Evolutionary conservation across 2,329 filamentous ascomycete genomes (phyloP), one percentile per base, ranked within the genome.

Genomic region (Xylariaceae sp.): DNA sequence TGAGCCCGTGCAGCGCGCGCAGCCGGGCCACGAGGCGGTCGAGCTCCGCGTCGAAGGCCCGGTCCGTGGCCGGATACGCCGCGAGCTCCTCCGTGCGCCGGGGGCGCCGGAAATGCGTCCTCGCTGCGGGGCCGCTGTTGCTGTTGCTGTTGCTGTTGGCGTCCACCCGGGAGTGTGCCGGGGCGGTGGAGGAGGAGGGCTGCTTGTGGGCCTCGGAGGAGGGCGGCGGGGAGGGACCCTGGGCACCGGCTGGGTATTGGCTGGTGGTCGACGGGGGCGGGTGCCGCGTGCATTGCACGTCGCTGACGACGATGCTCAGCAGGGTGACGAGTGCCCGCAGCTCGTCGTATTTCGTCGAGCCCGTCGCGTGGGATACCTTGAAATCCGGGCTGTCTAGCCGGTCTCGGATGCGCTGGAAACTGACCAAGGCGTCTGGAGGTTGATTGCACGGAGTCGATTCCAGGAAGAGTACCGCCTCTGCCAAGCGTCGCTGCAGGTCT

Each of bases 251-350:
- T n/a, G n/a, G n/a, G n/a, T n/a, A n/a, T n/a, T n/a, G n/a, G n/a
- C n/a, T n/a, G 18, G 13, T n/a, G 26, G 25, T 15, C 22, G 31
- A 16, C 11, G 26, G 12, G n/a, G 18, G n/a, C n/a, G 15, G 24
- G 9, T 27, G 33, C n/a, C 35, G 40, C 32, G 50, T 42, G 36
- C 49, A 55, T 45, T 58, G 57, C 2, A 73, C 84, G 37, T 80
- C 75, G 39, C 86, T 84, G 32, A 95, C 67, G 12, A 77, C 80
- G 24, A 86, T 72, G 50, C 92, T 81, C 5, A 95, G 70, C 14
- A 93, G 70, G 3, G 70, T 60, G 3, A 84, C 65, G 12, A 77
- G 67, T 3, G 83, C 77, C 21, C 70, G 66, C 2, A 95, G 70
- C 35, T 79, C 68, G 12, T 67, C 63, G 57, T 84, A 94, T 57